Evolutionary conservation across 2,329 filamentous ascomycete genomes (phyloP), one percentile per base, ranked within the genome.

Genomic region (Chaetomium olivaceum): DNA sequence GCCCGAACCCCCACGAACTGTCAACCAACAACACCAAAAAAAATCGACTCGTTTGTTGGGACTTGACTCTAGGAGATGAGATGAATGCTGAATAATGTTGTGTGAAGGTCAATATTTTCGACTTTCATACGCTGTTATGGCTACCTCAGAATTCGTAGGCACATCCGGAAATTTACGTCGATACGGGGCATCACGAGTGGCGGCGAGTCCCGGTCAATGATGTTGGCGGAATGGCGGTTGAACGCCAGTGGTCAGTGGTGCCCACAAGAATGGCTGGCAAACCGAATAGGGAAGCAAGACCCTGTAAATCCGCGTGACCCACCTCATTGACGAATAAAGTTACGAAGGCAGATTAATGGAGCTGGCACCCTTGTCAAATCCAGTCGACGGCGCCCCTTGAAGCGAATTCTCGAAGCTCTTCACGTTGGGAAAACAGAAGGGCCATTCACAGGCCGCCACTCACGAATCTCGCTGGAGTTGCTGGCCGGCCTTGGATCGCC

Each of bases 401-500:
- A 52, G 65, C 58, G 55, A 63, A 56, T 67, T 67, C 66, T 64
- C 62, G 62, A 67, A 64, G 58, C 59, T 64, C 62, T 65, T 43
- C 39, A 43, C 39, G 39, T 43, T 58, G 33, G 59, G 27, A 58
- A 27, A 31, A 61, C 8, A 50, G 39, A 23, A 61, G 11, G 56
- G 61, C 56, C 58, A 58, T 61, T 61, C 65, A 62, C 25, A 54
- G 48, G 52, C 61, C 60, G 64, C 61, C 50, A 31, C 58, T 58
- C 52, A 36, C 36, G 58, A 64, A 39, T 51, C 31, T 64, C 36
- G 14, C 27, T 43, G 19, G 39, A n/a, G 39, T 43, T n/a, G 58
- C 50, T 64, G 58, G 54, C 23, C 56, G 65, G 58, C 48, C 14
- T 48, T 39, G 46, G 33, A 61, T 58, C 33, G 31, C 46, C 50